Evolutionary conservation across 192 early-diverging fungal species (phyloP), one percentile per base, ranked within the genome.

Genomic region (Cladochytrium replicatum): DNA sequence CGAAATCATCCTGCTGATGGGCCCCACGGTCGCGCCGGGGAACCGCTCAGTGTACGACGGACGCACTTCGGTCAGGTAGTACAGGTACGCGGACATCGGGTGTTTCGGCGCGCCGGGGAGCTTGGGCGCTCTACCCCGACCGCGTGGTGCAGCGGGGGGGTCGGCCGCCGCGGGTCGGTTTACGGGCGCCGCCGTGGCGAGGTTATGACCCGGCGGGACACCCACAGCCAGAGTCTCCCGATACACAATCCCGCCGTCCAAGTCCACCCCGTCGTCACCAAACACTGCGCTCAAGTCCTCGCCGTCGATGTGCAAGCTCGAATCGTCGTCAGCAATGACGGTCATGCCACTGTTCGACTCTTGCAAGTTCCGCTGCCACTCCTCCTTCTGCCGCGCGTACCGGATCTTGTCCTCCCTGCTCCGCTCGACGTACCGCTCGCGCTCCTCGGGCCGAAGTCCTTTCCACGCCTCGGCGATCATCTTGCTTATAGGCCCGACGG

Each of bases 41-140:
- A 83, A 66, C 46, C 80, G 66, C 34, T 67, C 64, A 8, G 81
- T 71, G 32, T 84, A 73, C 4, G 73, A 42, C 6, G 80, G 78
- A 23, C 87, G 68, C 43, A 82, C 80, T 0, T 77, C 69, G 3
- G 74, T 77, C 42, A 84, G 59, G 51, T 82, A 91, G 54, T 78
- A 89, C 32, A 91, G 58, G 60, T 86, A 91, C 11, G 82, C 85
- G 2, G 86, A 86, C 73, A 88, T 87, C 31, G 88, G 86, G 55
- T 91, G 88, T 48, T 87, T 87, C 38, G 88, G 88, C 0, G 78
- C 82, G 55, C 69, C 68, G 0, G 84, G 85, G 44, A 85, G 77
- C 54, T 85, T 81, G 46, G 66, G 65, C n/a, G n/a, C n/a, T n/a
- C n/a, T n/a, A n/a, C n/a, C n/a, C n/a, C n/a, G n/a, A n/a, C n/a